Percentiles rank a stretch among this genome's conserved stretches.
Evolutionary conservation across 371 early-diverging fungal genomes (phyloP).

Genomic region (Mortierella sp.): DNA sequence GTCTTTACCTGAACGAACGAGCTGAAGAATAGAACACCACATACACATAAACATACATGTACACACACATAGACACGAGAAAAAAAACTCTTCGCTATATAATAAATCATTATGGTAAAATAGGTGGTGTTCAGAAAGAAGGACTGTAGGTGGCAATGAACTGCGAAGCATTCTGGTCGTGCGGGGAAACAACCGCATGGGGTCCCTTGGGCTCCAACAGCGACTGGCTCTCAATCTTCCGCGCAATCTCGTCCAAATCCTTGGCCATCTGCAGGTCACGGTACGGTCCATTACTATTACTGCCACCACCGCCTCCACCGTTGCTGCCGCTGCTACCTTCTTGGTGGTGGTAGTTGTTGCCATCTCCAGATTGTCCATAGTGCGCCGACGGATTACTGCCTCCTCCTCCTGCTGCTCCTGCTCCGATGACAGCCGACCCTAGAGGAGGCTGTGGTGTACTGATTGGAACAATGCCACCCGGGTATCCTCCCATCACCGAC

Average conservation of each 20-base stretch:
- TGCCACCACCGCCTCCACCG: background rate
- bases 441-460: too few species aligned
- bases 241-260: slow-evolving; percentile 38
- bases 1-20: background rate
- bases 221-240: slow-evolving; percentile 26
- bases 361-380: background rate
- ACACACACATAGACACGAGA: too few species aligned
- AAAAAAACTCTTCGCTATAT: too few species aligned
- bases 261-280: slow-evolving; percentile 37
- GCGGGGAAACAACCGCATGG: slow-evolving; percentile 22
- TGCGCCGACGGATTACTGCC: background rate
- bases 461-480: background rate
- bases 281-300: slow-evolving; percentile 9
- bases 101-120: too few species aligned
- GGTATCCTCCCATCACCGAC: slow-evolving; percentile 2
- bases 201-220: slow-evolving; percentile 31
- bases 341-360: background rate
- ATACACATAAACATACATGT: too few species aligned
- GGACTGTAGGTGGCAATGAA: too few species aligned
- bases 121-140: too few species aligned
- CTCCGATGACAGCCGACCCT: background rate
- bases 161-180: background rate
- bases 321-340: background rate
- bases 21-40: background rate
- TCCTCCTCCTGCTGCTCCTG: too few species aligned